Evolutionary conservation across 1,284 basidiomycete species (phyloP), one percentile per base, ranked within the genome.

Genomic region (Microbotryum intermedium): DNA sequence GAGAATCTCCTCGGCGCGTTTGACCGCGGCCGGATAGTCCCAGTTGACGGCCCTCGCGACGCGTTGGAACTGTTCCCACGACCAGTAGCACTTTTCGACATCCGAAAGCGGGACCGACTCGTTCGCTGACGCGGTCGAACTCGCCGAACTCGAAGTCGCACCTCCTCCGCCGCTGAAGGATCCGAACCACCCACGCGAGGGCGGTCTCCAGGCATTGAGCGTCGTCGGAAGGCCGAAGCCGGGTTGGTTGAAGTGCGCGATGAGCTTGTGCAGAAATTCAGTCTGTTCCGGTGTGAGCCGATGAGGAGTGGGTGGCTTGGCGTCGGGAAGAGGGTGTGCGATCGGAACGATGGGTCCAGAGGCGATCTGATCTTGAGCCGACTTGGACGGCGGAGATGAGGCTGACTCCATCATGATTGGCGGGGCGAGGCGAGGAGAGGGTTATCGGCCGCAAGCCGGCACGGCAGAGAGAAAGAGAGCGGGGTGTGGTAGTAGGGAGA

Each of bases 41-140:
- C 76, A 76, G 62, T 74, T 75, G 51, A 68, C 66, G 5, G 76
- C 76, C 43, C 76, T 62, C 23, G 74, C 69, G 54, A 73, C 74
- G 21, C 76, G 66, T n/a, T 72, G 65, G 61, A 76, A 72, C 29
- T 68, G 71, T 44, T 76, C 72, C 20, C 60, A 58, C 5, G 69
- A 70, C 53, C 74, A 71, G 56, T 72, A 71, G 30, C 72, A 70
- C 63, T 69, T 74, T 51, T 76, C 75, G 59, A 68, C 66, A 20
- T 76, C 73, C 47, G 58, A 64, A 28, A 73, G 62, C 11, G 71
- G 69, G 34, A 43, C 25, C 10, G 25, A 21, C 13, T 53, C 51
- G 23, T 53, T 53, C 34, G 39, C 21, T 7, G 51, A 21, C 18
- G 50, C 25, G 39, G 16, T 42, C 23, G 44, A 16, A 23, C 28